Conservation (phyloP, 305 asterid species). For the Solanum aculeatissimum region DNA sequence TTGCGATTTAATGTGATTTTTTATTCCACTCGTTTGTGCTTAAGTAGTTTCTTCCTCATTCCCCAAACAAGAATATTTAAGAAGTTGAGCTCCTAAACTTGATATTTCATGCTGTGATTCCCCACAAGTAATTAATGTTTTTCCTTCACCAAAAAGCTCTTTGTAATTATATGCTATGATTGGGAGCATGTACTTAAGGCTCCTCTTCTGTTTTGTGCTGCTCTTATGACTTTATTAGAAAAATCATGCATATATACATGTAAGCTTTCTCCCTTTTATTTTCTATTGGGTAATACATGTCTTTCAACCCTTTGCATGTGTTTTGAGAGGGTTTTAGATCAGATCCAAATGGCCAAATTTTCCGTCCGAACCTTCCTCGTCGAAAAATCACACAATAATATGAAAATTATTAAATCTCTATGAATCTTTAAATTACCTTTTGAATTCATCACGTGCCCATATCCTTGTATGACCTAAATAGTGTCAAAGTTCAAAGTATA, state of each 20-base stretch:
- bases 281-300: background rate
- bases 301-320: background rate
- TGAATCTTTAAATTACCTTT: background rate
- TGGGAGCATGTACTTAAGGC: slow-evolving; percentile 8
- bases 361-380: background rate
- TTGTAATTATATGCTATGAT: background rate
- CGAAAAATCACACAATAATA: background rate
- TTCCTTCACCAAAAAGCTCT: background rate
- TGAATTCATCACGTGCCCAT: background rate
- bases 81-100: background rate
- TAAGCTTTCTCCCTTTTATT: background rate
- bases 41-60: background rate
- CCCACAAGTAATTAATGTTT: background rate
- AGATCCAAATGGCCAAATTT: background rate
- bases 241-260: background rate
- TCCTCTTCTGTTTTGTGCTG: background rate
- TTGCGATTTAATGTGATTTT: too few relatives aligned
- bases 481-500: background rate
- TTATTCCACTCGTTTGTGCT: too few relatives aligned
- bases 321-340: background rate
- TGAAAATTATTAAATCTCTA: background rate
- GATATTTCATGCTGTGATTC: background rate
- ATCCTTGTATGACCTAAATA: background rate
- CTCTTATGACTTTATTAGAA: background rate
- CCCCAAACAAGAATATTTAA: background rate